phyloP scores from a whole-genome alignment of 352 stramenopile genomes.

The Pythium aristosporum region DNA sequence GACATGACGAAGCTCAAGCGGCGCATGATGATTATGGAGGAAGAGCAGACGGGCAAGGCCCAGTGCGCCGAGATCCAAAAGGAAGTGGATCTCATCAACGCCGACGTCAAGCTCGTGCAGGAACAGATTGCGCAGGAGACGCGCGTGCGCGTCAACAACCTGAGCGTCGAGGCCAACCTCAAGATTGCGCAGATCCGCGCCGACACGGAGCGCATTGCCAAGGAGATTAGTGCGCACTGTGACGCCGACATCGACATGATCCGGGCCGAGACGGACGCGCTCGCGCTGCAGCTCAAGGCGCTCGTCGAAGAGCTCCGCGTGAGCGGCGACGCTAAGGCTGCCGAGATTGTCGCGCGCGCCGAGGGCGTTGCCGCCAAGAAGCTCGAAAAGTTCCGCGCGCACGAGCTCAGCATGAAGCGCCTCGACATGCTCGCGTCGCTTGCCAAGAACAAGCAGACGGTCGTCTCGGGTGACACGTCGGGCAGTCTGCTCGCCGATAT shows the following conservation, averaged over 20 bases:
- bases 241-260: conserved; percentile 34
- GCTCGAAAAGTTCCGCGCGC: conserved; percentile 30
- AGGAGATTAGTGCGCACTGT: conserved; percentile 33
- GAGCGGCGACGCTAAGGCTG: conserved; percentile 27
- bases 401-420: conserved; percentile 32
- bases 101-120: conserved; percentile 49
- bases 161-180: conserved; percentile 31
- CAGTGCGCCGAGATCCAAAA: conserved; percentile 60
- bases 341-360: conserved; percentile 33
- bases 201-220: conserved; percentile 32
- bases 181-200: conserved; percentile 30
- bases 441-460: conserved; percentile 27
- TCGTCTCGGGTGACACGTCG: conserved; percentile 30
- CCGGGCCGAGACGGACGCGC: conserved; percentile 28
- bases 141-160: conserved; percentile 27
- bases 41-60: conserved; percentile 56
- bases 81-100: conserved; percentile 50
- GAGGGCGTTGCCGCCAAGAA: conserved; percentile 34
- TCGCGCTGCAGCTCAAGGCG: conserved; percentile 29
- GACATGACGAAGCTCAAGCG: conserved; percentile 56
- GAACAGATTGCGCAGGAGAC: conserved; percentile 58
- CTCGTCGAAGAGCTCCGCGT: conserved; percentile 29
- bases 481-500: conserved; percentile 31
- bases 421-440: conserved; percentile 31
- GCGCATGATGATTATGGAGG: conserved; percentile 53